These are phyloP conservation scores for Zea mays DNA, from an alignment of 176 grass and related monocot genomes.

Conservation along the genomic window Zm-B73-REFERENCE-NAM-5.0 NC_050097.1:140097001-140097500, in stretches of 20 bases:
- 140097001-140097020: slow-evolving; percentile 45
- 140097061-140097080: slow-evolving; percentile 11
- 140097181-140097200: slow-evolving; percentile 76
- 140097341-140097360: too few relatives aligned
- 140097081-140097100: slow-evolving; percentile 22
- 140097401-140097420: slow-evolving; percentile 67
- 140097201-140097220: slow-evolving; percentile 65
- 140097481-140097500: slow-evolving; percentile 92
- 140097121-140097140: slow-evolving; percentile 36
- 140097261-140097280: slow-evolving; percentile 3
- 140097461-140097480: slow-evolving; percentile 69
- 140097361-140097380: slow-evolving; percentile 53
- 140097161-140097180: slow-evolving; percentile 67
- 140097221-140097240: slow-evolving; percentile 83
- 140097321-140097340: background rate
- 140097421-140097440: slow-evolving; percentile 66
- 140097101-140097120: slow-evolving; percentile 35
- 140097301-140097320: background rate
- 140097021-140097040: background rate
- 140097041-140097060: slow-evolving; percentile 12
- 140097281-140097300: background rate
- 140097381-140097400: slow-evolving; percentile 84
- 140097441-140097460: slow-evolving; percentile 74
- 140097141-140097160: slow-evolving; percentile 78
- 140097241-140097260: slow-evolving; percentile 82